Evolutionary conservation across 2,329 filamentous ascomycete species (phyloP).

Genomic region (Penicillium sp.): DNA sequence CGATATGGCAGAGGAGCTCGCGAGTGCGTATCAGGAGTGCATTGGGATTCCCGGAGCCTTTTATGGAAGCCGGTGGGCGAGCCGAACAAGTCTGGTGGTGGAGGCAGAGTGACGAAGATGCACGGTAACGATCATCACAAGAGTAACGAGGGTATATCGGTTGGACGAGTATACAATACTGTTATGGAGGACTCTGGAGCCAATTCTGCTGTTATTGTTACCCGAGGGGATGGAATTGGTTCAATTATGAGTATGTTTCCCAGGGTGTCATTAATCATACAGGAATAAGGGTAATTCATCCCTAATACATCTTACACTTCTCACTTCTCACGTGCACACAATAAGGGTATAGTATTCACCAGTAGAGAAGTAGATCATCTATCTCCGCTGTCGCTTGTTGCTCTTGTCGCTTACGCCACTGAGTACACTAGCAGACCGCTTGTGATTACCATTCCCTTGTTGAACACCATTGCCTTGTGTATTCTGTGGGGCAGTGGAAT

Average conservation of each 20-base stretch:
- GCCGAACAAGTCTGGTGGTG: conserved; percentile 22
- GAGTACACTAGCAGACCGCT: conserved; percentile 80
- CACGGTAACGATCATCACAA: not conserved
- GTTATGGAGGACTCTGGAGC: not conserved
- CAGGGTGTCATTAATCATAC: conserved; percentile 35
- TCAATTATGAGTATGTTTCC: conserved; percentile 16
- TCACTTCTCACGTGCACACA: not conserved
- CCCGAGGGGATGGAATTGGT: conserved; percentile 8
- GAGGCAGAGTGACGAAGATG: conserved; percentile 7
- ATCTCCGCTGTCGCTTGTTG: conserved; percentile 52
- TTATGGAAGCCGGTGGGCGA: conserved; percentile 27
- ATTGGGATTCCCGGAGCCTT: conserved; percentile 28
- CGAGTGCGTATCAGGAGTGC: conserved; percentile 28
- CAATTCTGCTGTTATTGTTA: conserved; percentile 20
- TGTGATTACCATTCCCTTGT: conserved; percentile 49
- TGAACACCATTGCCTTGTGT: conserved; percentile 7
- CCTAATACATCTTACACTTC: conserved; percentile 18
- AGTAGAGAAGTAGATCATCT: conserved; percentile 3
- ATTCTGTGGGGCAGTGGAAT: conserved; percentile 16
- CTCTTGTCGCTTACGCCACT: conserved; percentile 66
- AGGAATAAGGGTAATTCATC: conserved; percentile 29
- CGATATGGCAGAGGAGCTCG: conserved; percentile 20
- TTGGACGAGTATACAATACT: not conserved
- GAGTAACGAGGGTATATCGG: not conserved
- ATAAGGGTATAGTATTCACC: not conserved